Evolutionary conservation across 1,139 yeast species (phyloP), one percentile per base, ranked within the genome.

Genomic region (Geotrichum bryndzae): DNA sequence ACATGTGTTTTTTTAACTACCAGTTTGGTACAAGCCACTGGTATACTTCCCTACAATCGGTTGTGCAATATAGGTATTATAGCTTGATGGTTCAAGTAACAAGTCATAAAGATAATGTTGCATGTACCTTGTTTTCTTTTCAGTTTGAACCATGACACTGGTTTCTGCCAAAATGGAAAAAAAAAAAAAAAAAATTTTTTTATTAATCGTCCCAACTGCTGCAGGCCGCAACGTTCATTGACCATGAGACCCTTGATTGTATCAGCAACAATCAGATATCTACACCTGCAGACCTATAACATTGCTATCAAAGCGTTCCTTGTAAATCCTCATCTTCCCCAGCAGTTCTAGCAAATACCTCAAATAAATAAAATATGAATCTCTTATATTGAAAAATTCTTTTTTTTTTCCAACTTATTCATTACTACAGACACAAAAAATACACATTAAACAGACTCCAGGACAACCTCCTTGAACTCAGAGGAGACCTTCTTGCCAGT

Each of bases 381-480:
- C 41, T 35, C 10, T 35, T 35, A 35, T 35, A 35, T 35, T 35
- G 41, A 35, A 35, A 35, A 35, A 35, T 11, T 35, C n/a, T 15
- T 35, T 35, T 35, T 35, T 35, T 35, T 35, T 35, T 35, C 41
- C 41, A 35, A 35, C 41, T 35, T 35, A 35, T 35, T 35, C 41
- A 35, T 35, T 35, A 35, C 41, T 35, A 35, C 41, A 35, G 41
- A 35, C 41, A 35, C 41, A 35, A 35, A 35, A 35, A 35, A 54
- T 54, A 50, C 50, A 57, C 48, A 73, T 82, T 86, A 87, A 76
- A 87, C 92, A 76, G 88, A 77, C 82, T 87, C 95, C 79, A 89
- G 87, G 77, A 89, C 87, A 78, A 87, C 94, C 79, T 89, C 96
- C 85, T 89, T 88, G 90, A 87, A 88, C 80, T 88, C 90, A 72